phyloP scores from a whole-genome alignment of 2,329 filamentous ascomycete species.

The Epichloe amarillans region DNA sequence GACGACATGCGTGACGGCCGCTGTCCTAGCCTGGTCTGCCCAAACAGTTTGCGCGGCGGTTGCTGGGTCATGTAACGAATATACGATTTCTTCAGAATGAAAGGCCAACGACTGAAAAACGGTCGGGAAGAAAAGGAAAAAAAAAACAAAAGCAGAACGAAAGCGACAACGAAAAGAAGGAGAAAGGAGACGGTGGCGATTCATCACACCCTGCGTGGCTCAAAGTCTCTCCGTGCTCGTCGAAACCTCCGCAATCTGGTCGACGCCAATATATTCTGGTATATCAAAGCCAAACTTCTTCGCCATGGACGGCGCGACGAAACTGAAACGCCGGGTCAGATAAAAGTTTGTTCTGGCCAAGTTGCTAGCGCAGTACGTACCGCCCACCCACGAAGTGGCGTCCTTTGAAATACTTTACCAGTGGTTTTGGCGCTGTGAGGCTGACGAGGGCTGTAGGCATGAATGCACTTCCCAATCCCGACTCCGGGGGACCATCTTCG shows the following conservation, averaged over 20 bases:
- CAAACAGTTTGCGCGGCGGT: conserved; percentile 42
- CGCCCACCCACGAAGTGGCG: conserved; percentile 85
- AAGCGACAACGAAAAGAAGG: neutral
- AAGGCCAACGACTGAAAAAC: neutral
- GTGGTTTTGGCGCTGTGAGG: conserved; percentile 83
- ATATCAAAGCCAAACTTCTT: conserved; percentile 78
- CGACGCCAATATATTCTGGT: conserved; percentile 70
- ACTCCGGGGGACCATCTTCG: conserved; percentile 69
- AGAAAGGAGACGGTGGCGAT: neutral
- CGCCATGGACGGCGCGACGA: conserved; percentile 64
- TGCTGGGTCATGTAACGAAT: conserved; percentile 37
- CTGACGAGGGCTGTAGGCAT: conserved; percentile 72
- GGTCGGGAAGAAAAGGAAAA: neutral
- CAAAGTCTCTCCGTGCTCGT: conserved; percentile 38
- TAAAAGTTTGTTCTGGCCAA: neutral
- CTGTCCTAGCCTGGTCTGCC: conserved; percentile 46
- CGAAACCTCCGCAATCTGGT: conserved; percentile 74
- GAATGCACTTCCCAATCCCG: conserved; percentile 67
- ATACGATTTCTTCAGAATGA: conserved; percentile 1
- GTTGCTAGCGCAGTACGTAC: conserved; percentile 27
- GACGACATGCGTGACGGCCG: conserved; percentile 37
- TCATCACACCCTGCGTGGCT: conserved; percentile 8
- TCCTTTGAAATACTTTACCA: conserved; percentile 71
- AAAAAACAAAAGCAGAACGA: neutral
- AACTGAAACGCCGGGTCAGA: conserved; percentile 35